Evolutionary conservation across 2,329 filamentous ascomycete species (phyloP), one percentile per base, ranked within the genome.

Genomic region (Plenodomus tracheiphilus): DNA sequence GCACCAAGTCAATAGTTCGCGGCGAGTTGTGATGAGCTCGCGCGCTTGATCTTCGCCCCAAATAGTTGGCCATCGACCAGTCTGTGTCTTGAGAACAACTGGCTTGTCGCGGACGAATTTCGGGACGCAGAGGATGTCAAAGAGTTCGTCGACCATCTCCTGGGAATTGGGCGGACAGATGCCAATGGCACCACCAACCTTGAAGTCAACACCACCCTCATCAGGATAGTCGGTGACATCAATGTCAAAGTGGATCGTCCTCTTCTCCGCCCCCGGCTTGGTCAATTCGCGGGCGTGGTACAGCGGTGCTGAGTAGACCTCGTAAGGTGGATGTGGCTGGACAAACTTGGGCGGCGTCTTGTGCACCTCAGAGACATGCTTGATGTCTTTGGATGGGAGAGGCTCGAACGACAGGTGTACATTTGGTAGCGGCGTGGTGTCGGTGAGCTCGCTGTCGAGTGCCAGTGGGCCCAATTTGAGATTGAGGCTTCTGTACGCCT

Each of bases 231-330:
- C 88, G 41, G 93, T 97, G 41, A 99, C 88, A 65, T 99, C 94
- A 38, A 99, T 84, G 65, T 97, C 94, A 65, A 97, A 97, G 74
- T 99, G 94, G 72, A 93, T 96, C 0, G 94, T 99, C 52, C 93
- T 84, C 83, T 99, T 99, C 79, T 96, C 91, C 4, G 94, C 94
- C 18, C 93, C 93, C 19, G 84, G 79, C 69, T 85, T 88, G 11
- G 94, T 99, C 68, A 99, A 77, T 74, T 96, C 91, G 47, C 94
- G 87, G 2, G 91, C 84, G 62, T 86, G 86, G 73, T 91, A 87
- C 39, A 99, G 83, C 56, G 86, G 90, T n/a, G 93, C 92, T 1
- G 91, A 88, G 74, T 89, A 96, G 52, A 97, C 91, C 58, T 93
- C 81, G 74, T 96, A 94, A 0, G 94, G 94, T 47, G 91, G 91